A percentile compares a stretch with the other conserved stretches of the same genome.
Evolutionary conservation across 2,329 filamentous ascomycete species (phyloP).

Genomic region (Fusarium liriodendri): DNA sequence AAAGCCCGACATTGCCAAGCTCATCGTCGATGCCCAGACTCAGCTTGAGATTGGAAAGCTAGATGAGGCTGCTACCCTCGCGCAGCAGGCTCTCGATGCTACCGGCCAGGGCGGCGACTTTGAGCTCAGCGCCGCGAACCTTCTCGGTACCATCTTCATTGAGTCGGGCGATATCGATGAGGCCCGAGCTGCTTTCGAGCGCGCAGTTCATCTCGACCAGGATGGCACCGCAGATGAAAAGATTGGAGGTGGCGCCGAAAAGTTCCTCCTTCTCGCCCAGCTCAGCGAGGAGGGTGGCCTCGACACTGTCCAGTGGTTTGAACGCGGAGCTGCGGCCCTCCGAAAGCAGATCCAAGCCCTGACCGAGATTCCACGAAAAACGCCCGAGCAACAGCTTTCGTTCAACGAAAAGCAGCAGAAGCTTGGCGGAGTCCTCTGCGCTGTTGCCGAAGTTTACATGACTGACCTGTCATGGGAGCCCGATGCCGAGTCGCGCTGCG

Average conservation of each 20-base stretch:
- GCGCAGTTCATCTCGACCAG: conserved; percentile 80
- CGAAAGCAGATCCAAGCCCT: conserved; percentile 76
- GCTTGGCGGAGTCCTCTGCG: conserved; percentile 91
- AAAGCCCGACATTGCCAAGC: conserved; percentile 47
- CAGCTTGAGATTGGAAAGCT: conserved; percentile 57
- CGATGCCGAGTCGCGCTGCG: conserved; percentile 89
- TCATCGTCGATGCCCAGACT: conserved; percentile 54
- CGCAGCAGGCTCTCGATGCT: conserved; percentile 56
- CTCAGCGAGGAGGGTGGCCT: conserved; percentile 78
- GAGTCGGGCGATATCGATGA: conserved; percentile 84
- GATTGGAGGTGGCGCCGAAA: conserved; percentile 86
- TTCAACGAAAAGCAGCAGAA: conserved; percentile 80
- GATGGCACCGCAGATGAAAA: conserved; percentile 77
- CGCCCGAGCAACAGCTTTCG: conserved; percentile 53
- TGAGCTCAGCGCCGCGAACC: conserved; percentile 74
- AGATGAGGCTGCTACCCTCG: conserved; percentile 54
- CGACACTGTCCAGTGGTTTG: conserved; percentile 75
- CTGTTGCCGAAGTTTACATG: conserved; percentile 98
- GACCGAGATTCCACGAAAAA: conserved; percentile 58
- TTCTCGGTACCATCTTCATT: conserved; percentile 84
- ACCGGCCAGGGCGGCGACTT: conserved; percentile 59
- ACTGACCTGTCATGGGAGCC: conserved; percentile 94
- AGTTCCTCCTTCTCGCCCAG: conserved; percentile 95
- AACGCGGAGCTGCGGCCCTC: conserved; percentile 77
- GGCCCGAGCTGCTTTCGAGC: conserved; percentile 77